These are phyloP conservation scores for Trichosanthes cucumerina DNA, from an alignment of 306 rosid species.

Conservation along the genomic window DNA sequence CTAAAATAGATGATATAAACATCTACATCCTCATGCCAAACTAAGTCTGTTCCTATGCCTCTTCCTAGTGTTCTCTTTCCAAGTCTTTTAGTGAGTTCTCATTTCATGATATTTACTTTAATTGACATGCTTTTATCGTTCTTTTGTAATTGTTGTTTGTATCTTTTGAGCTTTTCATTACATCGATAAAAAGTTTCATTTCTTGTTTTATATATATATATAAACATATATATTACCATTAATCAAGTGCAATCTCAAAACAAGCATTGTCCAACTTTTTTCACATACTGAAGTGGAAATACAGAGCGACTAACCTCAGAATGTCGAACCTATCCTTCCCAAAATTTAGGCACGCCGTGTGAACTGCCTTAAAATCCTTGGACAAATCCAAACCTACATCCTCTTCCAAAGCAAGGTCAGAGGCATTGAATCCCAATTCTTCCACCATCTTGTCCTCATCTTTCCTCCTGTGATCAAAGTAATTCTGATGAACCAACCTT, in stretches of 20 bases:
- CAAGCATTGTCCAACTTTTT: not conserved
- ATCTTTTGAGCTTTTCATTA: too few species aligned
- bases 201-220: too few species aligned
- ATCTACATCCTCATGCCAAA: not conserved
- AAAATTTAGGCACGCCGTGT: constrained; percentile 64
- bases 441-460: constrained; percentile 70
- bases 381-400: constrained; percentile 41
- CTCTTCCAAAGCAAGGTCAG: constrained; percentile 8
- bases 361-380: constrained; percentile 63
- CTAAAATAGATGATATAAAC: not conserved
- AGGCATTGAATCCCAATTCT: constrained; percentile 43
- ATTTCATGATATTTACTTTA: too few species aligned
- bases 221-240: too few species aligned
- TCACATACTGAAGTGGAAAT: not conserved
- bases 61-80: too few species aligned
- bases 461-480: constrained; percentile 68
- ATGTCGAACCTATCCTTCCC: constrained; percentile 90
- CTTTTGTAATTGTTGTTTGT: too few species aligned
- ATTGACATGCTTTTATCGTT: too few species aligned
- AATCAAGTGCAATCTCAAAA: not conserved
- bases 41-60: too few species aligned
- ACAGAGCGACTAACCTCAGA: constrained; percentile 49
- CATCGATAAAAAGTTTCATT: too few species aligned
- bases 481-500: constrained; percentile 80
- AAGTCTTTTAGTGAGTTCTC: too few species aligned